These are phyloP conservation scores for Vachellia pachyceras DNA, from an alignment of 306 rosid genomes.

Conservation along the genomic window DNA sequence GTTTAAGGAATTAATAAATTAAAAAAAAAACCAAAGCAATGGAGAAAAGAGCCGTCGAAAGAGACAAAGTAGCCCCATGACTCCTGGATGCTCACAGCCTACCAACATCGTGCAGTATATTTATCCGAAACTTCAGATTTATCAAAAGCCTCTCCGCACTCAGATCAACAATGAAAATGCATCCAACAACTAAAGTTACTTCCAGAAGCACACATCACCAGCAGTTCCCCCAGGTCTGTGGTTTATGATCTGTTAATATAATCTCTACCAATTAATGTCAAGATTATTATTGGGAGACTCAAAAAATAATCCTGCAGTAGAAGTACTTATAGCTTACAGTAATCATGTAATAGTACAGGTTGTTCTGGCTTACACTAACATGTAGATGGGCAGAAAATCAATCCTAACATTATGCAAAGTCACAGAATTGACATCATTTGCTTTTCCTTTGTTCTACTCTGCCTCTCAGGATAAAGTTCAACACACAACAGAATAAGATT, in stretches of 20 bases:
- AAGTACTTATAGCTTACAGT: background rate
- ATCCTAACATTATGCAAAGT: no score
- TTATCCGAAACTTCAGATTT: background rate
- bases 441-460: no score
- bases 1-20: no score
- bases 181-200: background rate
- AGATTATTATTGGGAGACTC: background rate
- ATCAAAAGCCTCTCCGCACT: background rate
- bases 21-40: background rate
- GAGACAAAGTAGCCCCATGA: background rate
- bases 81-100: background rate
- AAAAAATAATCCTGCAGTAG: no score
- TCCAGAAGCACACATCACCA: background rate
- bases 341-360: no score
- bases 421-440: no score
- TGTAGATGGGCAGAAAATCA: no score
- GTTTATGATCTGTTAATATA: background rate
- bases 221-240: background rate
- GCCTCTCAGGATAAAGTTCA: no score
- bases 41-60: background rate
- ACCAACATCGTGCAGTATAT: background rate
- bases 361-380: no score
- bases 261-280: background rate
- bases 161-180: background rate
- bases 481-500: no score